Evolutionary conservation across 768 basidiomycete genomes (phyloP), one percentile per base, ranked within the genome.

Genomic region (Coprinopsis marcescibilis): DNA sequence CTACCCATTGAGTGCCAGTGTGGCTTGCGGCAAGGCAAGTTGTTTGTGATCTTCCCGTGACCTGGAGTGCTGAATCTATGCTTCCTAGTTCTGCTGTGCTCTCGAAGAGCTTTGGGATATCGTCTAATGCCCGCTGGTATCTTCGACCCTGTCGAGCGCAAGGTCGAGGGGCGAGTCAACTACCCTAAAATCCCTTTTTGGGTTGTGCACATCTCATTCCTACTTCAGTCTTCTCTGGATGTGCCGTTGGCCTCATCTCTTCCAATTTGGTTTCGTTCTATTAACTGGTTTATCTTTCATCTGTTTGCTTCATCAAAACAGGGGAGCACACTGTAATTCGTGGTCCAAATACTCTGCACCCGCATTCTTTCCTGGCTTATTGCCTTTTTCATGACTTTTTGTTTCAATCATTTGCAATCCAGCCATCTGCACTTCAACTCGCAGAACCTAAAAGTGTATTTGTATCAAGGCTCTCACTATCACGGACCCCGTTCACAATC

Each of bases 81-180:
- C 20, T 42, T 30, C 41, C 26, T 54, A 93, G 89, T 90, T 93
- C 63, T 91, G 89, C 60, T 91, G 89, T 58, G 84, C 87, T 3
- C 69, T 95, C 44, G 94, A 98, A 69, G 94, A 98, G 51, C 75
- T 96, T 43, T 95, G 93, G 93, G 90, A 93, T 62, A 82, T 96
- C 58, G 77, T 92, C 44, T 93, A 68, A 40, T 6, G 11, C 29
- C 29, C 8, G 29, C 8, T 32, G 8, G 29, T 8, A 8, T 32
- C 29, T n/a, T 32, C 29, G 8, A 32, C n/a, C 29, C n/a, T 8
- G 29, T 32, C n/a, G 8, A 32, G 72, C 39, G 27, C 45, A 46
- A 38, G 27, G 21, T 29, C 43, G 20, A 29, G 20, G 13, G 25
- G 46, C 23, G 14, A 25, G 20, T 42, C n/a, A 14, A 14, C 40